Base-by-base conservation (phyloP, 2,329 filamentous ascomycete genomes). In the Hypoxylon sp. region DNA sequence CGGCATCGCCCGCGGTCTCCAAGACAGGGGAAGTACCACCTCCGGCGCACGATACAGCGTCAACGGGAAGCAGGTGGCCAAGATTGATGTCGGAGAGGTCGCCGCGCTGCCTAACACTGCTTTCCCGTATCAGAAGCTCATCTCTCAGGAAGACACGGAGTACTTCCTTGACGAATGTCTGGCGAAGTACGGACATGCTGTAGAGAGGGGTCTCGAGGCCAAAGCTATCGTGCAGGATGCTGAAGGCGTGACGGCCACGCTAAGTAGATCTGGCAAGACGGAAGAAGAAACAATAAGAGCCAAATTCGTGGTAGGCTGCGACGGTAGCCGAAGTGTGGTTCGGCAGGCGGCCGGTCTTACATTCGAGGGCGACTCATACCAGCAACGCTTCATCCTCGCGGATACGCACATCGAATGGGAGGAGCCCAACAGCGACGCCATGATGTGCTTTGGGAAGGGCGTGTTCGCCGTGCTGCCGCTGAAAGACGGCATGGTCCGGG, bases 141-240 rank as follows among this genome's bases (percentile, higher is more conserved):
- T 38, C 21, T 38, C 35, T n/a, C 35, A 38, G 21, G 35, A 38
- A 26, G 35, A 38, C 5, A 38, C 35, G 7, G 35, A 38, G 21
- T 38, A 38, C 21, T 38, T 38, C 15, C 21, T 38, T 5, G 35
- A 38, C 12, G 35, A 38, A 27, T 27, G 35, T 13, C 13, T 38
- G 7, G 35, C 21, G 12, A 38, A 38, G 21, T 38, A 38, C 20
- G 35, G 35, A 20, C 9, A 7, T 11, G 17, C 12, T 7, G 35
- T 38, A 2, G 35, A 38, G 21, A 26, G 35, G 21, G 35, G 35
- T 2, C 35, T 38, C 8, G 35, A 38, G 17, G 35, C 35, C 3
- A 26, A 27, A 13, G 26, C 35, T 8, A 9, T 38, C 20, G 13
- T 17, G 5, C 35, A 38, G 35, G 35, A 38, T 26, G 35, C 35